phyloP scores from a whole-genome alignment of 139 green algal genomes.

The Coelastrella sp. region DNA sequence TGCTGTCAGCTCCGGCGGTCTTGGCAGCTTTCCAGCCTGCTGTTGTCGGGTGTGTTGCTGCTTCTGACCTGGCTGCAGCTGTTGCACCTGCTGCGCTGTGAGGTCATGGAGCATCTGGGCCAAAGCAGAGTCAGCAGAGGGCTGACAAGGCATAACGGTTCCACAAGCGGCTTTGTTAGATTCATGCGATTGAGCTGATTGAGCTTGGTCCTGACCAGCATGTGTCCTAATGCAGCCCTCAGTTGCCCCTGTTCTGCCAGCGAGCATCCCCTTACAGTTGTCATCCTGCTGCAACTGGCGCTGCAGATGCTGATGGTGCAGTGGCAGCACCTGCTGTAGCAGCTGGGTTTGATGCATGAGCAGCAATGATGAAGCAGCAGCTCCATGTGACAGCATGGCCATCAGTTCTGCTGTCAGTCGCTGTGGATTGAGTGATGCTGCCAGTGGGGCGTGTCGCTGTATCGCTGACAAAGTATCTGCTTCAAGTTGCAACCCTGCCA shows the following conservation, averaged over 20 bases:
- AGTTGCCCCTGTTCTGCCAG: too few relatives aligned
- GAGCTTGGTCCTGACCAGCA: too few relatives aligned
- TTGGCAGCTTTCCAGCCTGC: too few relatives aligned
- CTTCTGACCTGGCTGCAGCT: not conserved
- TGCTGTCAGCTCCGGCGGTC: too few relatives aligned
- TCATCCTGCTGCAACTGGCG: conserved; percentile 8
- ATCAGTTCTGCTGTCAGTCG: conserved; percentile 25
- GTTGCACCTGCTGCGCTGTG: conserved; percentile 15
- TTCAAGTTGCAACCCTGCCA: conserved; percentile 30
- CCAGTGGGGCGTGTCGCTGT: not conserved
- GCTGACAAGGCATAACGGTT: too few relatives aligned
- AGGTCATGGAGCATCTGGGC: conserved; percentile 10
- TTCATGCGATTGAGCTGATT: too few relatives aligned
- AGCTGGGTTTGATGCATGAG: conserved; percentile 37
- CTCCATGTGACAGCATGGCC: conserved; percentile 16
- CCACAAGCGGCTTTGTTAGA: too few relatives aligned
- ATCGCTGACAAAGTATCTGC: not conserved
- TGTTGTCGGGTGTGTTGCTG: not conserved
- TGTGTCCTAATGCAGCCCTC: not conserved
- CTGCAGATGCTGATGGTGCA: conserved; percentile 8
- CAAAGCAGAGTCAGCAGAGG: conserved; percentile 12
- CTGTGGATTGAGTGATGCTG: not conserved
- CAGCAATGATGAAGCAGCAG: conserved; percentile 6
- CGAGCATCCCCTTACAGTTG: too few relatives aligned
- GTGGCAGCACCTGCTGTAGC: conserved; percentile 23